Conservation (phyloP, 2,329 filamentous ascomycete species). For the Scytalidium sp. region DNA sequence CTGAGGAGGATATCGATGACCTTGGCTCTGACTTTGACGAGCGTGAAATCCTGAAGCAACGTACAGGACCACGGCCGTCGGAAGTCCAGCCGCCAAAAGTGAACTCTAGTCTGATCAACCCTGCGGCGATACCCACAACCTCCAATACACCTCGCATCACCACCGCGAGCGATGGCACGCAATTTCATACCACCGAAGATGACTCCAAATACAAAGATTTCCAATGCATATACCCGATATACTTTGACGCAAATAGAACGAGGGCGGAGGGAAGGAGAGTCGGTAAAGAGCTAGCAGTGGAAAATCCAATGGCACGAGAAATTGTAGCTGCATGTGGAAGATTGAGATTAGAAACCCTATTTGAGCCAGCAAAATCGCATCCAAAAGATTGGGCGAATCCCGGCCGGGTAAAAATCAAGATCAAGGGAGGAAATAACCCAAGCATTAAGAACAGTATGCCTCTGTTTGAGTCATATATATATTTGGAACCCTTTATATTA, state of each 20-base stretch:
- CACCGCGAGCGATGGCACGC: constrained; percentile 29
- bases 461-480: too few relatives aligned
- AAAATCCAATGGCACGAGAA: constrained; percentile 83
- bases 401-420: constrained; percentile 76
- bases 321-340: constrained; percentile 81
- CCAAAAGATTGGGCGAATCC: constrained; percentile 98
- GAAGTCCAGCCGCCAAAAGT: constrained; percentile 27
- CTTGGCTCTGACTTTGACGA: constrained; percentile 57
- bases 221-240: constrained; percentile 91
- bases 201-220: constrained; percentile 66
- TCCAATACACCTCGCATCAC: constrained; percentile 32
- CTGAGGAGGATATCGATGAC: constrained; percentile 76
- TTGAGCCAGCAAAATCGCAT: constrained; percentile 90
- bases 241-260: constrained; percentile 78
- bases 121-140: constrained; percentile 33
- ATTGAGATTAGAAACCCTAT: constrained; percentile 69
- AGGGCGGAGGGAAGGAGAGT: constrained; percentile 83
- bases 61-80: constrained; percentile 14
- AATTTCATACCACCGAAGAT: constrained; percentile 39
- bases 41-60: constrained; percentile 26
- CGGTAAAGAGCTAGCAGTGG: constrained; percentile 65
- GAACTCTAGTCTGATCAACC: constrained; percentile 28
- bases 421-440: constrained; percentile 58
- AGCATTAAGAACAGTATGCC: constrained; percentile 64
- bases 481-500: background rate